Evolutionary conservation across 495 filamentous ascomycete species (phyloP).

Genomic region (Chlorociboria aeruginascens): DNA sequence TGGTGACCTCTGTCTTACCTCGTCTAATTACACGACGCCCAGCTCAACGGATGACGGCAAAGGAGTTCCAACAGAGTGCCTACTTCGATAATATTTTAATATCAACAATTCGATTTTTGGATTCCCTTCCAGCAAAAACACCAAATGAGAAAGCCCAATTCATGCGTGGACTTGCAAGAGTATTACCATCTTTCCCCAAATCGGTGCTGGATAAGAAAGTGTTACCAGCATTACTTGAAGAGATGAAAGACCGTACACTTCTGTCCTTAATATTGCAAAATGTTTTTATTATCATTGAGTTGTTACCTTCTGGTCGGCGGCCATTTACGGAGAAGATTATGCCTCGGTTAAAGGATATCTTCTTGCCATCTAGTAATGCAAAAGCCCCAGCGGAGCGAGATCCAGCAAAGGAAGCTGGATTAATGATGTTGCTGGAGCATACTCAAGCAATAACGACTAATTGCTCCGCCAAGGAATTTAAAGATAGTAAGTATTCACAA

Average conservation of each 20-base stretch:
- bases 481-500: constrained; percentile 54
- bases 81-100: constrained; percentile 97
- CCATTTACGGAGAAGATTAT: constrained; percentile 75
- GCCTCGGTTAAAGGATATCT: constrained; percentile 72
- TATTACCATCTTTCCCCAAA: constrained; percentile 80
- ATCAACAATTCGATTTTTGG: constrained; percentile 88
- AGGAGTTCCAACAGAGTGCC: constrained; percentile 83
- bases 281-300: constrained; percentile 72
- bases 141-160: constrained; percentile 84
- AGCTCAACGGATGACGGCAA: constrained; percentile 74
- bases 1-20: constrained; percentile 63
- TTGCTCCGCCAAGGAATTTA: constrained; percentile 84
- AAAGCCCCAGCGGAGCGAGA: constrained; percentile 52
- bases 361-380: constrained; percentile 42
- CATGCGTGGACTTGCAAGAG: constrained; percentile 74
- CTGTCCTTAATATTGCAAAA: constrained; percentile 77
- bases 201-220: constrained; percentile 92
- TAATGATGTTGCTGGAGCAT: constrained; percentile 82
- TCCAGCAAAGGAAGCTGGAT: constrained; percentile 70
- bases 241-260: constrained; percentile 81
- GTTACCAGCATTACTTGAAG: constrained; percentile 75
- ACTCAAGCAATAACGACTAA: constrained; percentile 61
- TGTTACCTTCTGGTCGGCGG: constrained; percentile 62
- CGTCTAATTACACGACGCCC: constrained; percentile 75
- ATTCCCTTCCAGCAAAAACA: constrained; percentile 82